Base-by-base conservation (phyloP, 768 basidiomycete genomes). In the Macrolepiota dolichaula region DNA sequence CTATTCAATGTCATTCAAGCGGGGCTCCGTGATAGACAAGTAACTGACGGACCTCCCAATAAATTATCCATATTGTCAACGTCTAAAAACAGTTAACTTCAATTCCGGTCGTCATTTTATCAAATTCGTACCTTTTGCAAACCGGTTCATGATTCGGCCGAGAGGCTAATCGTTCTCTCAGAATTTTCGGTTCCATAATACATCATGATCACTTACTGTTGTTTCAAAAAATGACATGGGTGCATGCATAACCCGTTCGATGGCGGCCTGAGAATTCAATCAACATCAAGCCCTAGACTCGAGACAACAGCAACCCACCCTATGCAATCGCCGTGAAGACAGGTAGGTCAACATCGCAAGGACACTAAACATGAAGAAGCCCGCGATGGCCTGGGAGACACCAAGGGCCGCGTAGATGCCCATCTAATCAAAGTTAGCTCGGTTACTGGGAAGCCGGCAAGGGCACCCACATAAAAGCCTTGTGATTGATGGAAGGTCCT, bases 211-310 rank as follows among this genome's bases (percentile, higher is more conserved):
- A 67, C 78, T 66, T 67, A 87, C 86, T 4, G 90, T 92, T 1
- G 88, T 94, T 69, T 96, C 94, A 69, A 94, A 96, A 76, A 94
- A 95, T 6, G 85, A 86, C 88, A 92, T 94, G 0, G 93, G 93
- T 0, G 92, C 91, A 69, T 87, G 84, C 81, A 96, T 83, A 51
- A 94, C 82, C 22, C 87, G 83, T 7, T 77, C 73, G 57, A 91
- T 82, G 4, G 91, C 86, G 62, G 73, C 74, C 85, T 88, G 17
- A 57, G 64, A 44, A 40, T n/a, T 12, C n/a, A 51, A 53, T 51
- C n/a, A 44, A 49, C 59, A 15, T 11, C 22, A 6, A 50, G 38
- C 47, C 22, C 27, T 51, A 19, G 42, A 2, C 6, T 38, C 12
- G 38, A 19, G 2, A 15, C 50, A 29, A 55, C 6, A 19, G 2